These are phyloP conservation scores for Ricinus communis DNA, from an alignment of 345 rosid species.

Conservation along the genomic window DNA sequence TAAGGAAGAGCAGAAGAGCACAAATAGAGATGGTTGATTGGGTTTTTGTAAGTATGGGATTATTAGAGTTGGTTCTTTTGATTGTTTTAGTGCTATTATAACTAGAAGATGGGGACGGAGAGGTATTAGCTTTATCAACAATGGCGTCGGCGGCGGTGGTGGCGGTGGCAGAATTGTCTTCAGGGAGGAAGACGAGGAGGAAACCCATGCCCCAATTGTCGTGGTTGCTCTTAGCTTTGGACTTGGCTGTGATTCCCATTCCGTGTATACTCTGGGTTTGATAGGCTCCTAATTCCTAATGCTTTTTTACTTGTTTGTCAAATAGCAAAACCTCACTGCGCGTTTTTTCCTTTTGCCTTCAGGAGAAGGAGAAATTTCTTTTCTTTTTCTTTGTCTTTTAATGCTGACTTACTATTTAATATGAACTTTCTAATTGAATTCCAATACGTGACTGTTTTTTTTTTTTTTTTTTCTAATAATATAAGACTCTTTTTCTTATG, in stretches of 20 bases:
- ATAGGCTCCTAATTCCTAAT: background rate
- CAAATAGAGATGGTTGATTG: slow-evolving; percentile 86
- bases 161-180: slow-evolving; percentile 23
- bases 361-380: no score
- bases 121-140: background rate
- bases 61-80: slow-evolving; percentile 44
- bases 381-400: no score
- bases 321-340: no score
- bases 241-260: slow-evolving; percentile 28
- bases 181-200: slow-evolving; percentile 80
- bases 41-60: slow-evolving; percentile 56
- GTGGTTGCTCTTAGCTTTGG: slow-evolving; percentile 2
- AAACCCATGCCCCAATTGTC: slow-evolving; percentile 59
- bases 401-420: no score
- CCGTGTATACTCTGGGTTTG: background rate
- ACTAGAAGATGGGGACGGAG: slow-evolving; percentile 14
- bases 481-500: no score
- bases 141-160: slow-evolving; percentile 7
- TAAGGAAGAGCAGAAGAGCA: slow-evolving; percentile 57
- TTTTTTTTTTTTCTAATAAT: no score
- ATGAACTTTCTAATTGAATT: no score
- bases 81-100: slow-evolving; percentile 8
- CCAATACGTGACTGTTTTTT: no score
- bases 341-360: no score
- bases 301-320: background rate